Base-by-base conservation (phyloP, 2,329 filamentous ascomycete species). In the Aaosphaeria arxii region DNA sequence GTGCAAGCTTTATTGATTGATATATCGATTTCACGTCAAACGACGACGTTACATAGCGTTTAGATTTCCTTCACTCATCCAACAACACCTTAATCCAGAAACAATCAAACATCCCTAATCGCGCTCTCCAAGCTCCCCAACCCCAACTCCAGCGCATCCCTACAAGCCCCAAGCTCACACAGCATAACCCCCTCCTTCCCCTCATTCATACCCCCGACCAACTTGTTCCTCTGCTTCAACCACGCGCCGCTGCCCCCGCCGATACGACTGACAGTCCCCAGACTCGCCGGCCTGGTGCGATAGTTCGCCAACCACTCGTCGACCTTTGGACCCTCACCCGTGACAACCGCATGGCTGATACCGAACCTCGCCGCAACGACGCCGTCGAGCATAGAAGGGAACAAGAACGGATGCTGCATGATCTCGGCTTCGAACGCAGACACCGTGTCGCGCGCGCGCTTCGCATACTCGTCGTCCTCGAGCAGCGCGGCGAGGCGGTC, bases 341-440 rank as follows among this genome's bases (percentile, higher is more conserved):
- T 74, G 5, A 85, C 73, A 7, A 86, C 78, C 2, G 84, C 66
- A 13, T 79, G 79, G 46, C 79, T 79, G 2, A 85, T 79, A 0
- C 91, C 91, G 3, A 95, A 71, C 50, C 86, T 82, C 4, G 86
- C 82, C 1, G 85, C 83, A 7, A 96, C 89, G 2, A 97, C 83
- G 0, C 81, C 81, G 4, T 83, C 81, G 59, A 97, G 78, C 58
- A 97, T 77, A 4, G 88, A 88, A 0, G 89, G 86, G 71, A 95
- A 97, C 2, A 97, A 78, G 78, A 94, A 95, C 0, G 94, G 91
- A 60, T 97, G 91, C 68, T 97, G 91, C 63, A 95, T 77, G 57
- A 96, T 85, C 72, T 99, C 94, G 0, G 88, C 86, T 58, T 95
- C 89, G 57, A 99, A 99, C 0, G 91, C 89, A 50, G 84, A 83